Percentiles rank a stretch among this genome's conserved stretches.
phyloP scores from a whole-genome alignment of 108 stramenopile genomes.

The Asterionellopsis glacialis region DNA sequence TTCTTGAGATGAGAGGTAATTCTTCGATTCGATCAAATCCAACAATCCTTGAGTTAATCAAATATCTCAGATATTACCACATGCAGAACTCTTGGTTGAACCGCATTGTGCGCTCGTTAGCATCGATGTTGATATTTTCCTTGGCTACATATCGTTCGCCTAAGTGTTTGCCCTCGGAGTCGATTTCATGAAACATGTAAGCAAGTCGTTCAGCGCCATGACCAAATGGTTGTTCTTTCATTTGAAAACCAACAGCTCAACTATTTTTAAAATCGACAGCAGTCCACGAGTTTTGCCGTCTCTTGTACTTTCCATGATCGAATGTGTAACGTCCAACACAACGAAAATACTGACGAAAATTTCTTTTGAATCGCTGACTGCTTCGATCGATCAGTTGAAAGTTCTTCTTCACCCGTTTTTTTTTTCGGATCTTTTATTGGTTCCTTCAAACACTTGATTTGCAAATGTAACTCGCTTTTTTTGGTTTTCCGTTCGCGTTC shows the following conservation, averaged over 20 bases:
- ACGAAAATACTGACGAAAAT: no score
- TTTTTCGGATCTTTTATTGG: constrained; percentile 15
- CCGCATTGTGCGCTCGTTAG: constrained; percentile 24
- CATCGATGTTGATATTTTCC: constrained; percentile 26
- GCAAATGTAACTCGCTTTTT: no score
- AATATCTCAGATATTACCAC: no score
- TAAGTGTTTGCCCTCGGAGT: constrained; percentile 26
- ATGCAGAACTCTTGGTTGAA: constrained; percentile 39
- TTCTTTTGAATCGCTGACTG: no score
- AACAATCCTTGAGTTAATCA: no score
- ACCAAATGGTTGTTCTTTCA: constrained; percentile 35
- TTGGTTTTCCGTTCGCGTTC: no score
- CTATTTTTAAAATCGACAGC: constrained; percentile 17
- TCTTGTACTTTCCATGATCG: not conserved
- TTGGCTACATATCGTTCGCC: constrained; percentile 31
- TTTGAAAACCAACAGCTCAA: constrained; percentile 18
- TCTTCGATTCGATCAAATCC: no score
- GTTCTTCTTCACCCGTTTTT: constrained; percentile 26
- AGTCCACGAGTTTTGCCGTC: constrained; percentile 16
- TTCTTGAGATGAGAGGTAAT: no score
- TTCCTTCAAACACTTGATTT: constrained; percentile 13
- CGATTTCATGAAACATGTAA: constrained; percentile 5
- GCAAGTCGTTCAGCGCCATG: constrained; percentile 40
- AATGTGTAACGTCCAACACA: no score
- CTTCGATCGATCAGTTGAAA: constrained; percentile 2